Evolutionary conservation across 345 rosid genomes (phyloP), one percentile per base, ranked within the genome.

Genomic region (Lepidium africanum): DNA sequence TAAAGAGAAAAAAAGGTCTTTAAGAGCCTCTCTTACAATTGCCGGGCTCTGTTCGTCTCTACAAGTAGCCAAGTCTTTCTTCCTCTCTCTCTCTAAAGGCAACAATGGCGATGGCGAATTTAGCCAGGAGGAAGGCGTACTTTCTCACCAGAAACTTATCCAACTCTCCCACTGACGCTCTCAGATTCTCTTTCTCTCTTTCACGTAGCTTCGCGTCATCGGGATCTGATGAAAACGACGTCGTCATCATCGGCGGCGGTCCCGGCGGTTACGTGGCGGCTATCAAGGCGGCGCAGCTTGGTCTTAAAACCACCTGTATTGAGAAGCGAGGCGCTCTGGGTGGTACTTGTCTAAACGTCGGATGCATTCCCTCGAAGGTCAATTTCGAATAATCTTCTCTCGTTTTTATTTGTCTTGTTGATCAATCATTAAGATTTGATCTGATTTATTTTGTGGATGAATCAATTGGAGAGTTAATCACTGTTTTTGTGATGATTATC

Each of bases 211-310:
- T 91, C 74, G 85, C 96, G 9, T 67, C 90, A 10, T 64, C 83
- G 41, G 97, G 91, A 81, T 88, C 97, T 66, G 96, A 88, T 6
- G 97, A 91, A 15, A 86, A 86, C 81, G 97, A 91, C 75, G 97
- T 91, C 59, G 92, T 91, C 53, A 53, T 91, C 71, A 78, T 91
- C 79, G 96, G 97, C 8, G 96, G 97, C 14, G 97, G 97, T 32
- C 97, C 97, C 17, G 97, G 97, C 0, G 97, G 97, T 57, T 91
- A 91, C 68, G 97, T 86, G 30, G 97, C 97, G 21, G 97, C 97
- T 76, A 91, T 91, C 78, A 91, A 91, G 60, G 97, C 97, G 3
- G 85, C 93, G 1, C 97, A 91, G 86, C 77, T 88, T 2, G 97
- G 97, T 16, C 91, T 88, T 55, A 91, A 91, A 77, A 91, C 93